Percentiles rank a stretch among this genome's conserved stretches.
Conservation (phyloP, 2,329 filamentous ascomycete species). For the Botrytis aclada region DNA sequence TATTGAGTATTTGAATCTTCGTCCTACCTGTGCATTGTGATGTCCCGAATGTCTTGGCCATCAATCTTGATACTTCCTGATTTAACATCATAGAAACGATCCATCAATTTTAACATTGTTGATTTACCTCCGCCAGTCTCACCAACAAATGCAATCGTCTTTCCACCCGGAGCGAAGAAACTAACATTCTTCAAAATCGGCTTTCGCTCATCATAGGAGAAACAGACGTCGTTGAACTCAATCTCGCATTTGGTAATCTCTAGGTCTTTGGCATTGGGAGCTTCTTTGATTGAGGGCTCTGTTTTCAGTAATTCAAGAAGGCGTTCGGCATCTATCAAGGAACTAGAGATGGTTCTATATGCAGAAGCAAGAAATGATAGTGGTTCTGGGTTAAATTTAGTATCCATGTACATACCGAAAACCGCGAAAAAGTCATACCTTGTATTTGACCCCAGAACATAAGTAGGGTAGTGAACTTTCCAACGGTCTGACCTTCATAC, state of each 20-base stretch:
- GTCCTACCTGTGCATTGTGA: slow-evolving; percentile 48
- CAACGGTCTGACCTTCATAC: slow-evolving; percentile 48
- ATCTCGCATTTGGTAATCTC: slow-evolving; percentile 41
- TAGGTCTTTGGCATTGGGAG: slow-evolving; percentile 45
- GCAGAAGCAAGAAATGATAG: slow-evolving; percentile 43
- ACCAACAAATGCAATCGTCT: slow-evolving; percentile 46
- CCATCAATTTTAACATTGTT: slow-evolving; percentile 44
- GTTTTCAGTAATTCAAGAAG: slow-evolving; percentile 56
- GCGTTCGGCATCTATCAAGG: slow-evolving; percentile 64
- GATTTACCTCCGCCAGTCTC: slow-evolving; percentile 46
- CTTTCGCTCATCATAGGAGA: slow-evolving; percentile 39
- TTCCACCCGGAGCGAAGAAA: slow-evolving; percentile 39
- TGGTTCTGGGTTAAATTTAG: slow-evolving; percentile 32
- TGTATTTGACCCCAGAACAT: slow-evolving; percentile 59
- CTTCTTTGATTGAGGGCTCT: slow-evolving; percentile 53
- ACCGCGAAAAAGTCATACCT: slow-evolving; percentile 34
- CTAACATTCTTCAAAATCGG: slow-evolving; percentile 38
- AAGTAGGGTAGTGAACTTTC: slow-evolving; percentile 62
- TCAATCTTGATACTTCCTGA: slow-evolving; percentile 42
- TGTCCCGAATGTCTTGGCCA: slow-evolving; percentile 38
- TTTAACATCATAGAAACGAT: slow-evolving; percentile 47
- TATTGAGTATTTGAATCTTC: slow-evolving; percentile 44
- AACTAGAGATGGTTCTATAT: slow-evolving; percentile 48
- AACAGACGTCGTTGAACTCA: slow-evolving; percentile 39
- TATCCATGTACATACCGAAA: slow-evolving; percentile 1